Evolutionary conservation across 768 basidiomycete genomes (phyloP), one percentile per base, ranked within the genome.

Genomic region (Nevesoporus exiguus): DNA sequence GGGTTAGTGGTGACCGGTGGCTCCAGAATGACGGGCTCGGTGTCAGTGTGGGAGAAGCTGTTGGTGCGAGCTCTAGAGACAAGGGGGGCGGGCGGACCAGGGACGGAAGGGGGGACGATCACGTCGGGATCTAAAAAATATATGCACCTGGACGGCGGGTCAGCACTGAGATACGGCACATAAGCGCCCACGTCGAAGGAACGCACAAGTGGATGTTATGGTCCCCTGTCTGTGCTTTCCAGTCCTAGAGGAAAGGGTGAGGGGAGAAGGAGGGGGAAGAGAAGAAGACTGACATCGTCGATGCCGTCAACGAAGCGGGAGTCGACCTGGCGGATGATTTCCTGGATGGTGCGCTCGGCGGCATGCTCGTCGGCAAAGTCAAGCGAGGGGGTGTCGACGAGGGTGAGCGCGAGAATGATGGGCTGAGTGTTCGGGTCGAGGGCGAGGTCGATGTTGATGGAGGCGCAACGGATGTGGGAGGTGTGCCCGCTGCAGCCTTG

Each of bases 41-140:
- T 73, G 57, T 88, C 87, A 43, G 81, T 75, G 63, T 85, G 84
- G 45, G 86, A 85, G 66, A 86, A 84, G 71, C 82, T 88, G 74
- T 79, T 84, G 58, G 79, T 80, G 60, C 84, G 88, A 45, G 86
- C 71, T 57, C 88, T 81, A 60, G 86, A 75, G 59, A 87, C 80
- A 58, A 82, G 76, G 40, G 88, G 86, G 41, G 77, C 83, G 54
- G 86, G 83, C 39, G 83, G 85, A 22, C 79, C 80, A 58, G 86
- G 76, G 41, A 83, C 81, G 51, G 82, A 77, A 31, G 85, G 86
- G 52, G 88, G 87, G 55, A 89, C 77, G 62, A 92, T 89, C 68
- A 77, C 68, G 76, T 89, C 87, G 51, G 90, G 90, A 78, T 92
- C 88, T 72, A 93, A 75, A 73, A 93, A 89, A 74, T 93, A 93